Evolutionary conservation across 2,329 filamentous ascomycete species (phyloP), one percentile per base, ranked within the genome.

Genomic region (Beauveria varroae): DNA sequence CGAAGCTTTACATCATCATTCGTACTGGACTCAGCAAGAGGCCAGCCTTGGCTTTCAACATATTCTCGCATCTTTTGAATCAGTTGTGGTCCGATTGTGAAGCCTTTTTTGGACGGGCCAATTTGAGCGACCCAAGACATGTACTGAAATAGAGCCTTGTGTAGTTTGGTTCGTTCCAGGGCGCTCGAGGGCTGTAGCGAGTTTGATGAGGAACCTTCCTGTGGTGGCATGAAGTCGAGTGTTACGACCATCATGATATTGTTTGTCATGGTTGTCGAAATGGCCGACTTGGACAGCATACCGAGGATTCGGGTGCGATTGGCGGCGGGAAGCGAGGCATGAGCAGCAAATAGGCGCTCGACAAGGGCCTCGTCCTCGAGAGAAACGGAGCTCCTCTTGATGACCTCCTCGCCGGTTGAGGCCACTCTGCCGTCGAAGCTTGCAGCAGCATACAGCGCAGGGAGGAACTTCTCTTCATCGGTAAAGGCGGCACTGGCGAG

Each of bases 51-150:
- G 37, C 83, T 81, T 64, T 88, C 81, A 60, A 96, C 86, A 69
- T 91, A 97, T 26, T 84, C 81, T 65, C 83, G 83, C 67, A 98
- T 76, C 51, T 86, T 83, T 9, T 81, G 74, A 20, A 96, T 85
- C 3, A 96, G 80, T 47, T 83, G 82, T 2, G 83, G 79, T 0
- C 89, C 90, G 66, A 96, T 86, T 9, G 79, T 74, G 59, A 95
- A 84, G 56, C 85, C 81, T 1, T 81, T 75, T 34, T 73, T 74
- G 0, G 74, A 72, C 0, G 86, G 81, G 8, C 88, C 90, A 67
- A 91, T 86, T 37, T 88, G 85, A 10, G 93, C 90, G 12, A 95
- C 86, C 85, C 93, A 98, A 57, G 91, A 90, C 61, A 96, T 84
- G 67, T 93, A 96, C 44, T 88, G 85, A 68, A 98, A 95, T 4